Percentiles rank a stretch among this genome's conserved stretches.
Conservation (phyloP, 805 yeast species). For the Starmerella sp. region DNA sequence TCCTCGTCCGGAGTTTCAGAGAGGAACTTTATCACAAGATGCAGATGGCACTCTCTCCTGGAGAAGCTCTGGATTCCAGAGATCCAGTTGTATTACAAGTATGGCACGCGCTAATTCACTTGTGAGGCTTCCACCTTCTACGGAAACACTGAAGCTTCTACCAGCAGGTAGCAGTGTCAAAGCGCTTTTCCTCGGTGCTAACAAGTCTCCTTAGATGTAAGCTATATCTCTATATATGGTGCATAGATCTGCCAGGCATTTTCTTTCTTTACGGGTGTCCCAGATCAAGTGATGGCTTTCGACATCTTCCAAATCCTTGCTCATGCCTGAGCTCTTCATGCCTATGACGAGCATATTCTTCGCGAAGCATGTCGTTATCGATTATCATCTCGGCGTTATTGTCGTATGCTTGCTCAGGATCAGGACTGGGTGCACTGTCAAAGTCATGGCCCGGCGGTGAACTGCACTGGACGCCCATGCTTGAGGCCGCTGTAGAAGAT, state of each 20-base stretch:
- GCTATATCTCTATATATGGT: background rate
- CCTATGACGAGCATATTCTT: background rate
- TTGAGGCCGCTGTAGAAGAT: background rate
- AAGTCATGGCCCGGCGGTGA: background rate
- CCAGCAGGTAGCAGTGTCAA: conserved; percentile 17
- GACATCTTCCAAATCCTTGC: background rate
- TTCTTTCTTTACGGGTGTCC: background rate
- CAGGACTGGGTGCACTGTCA: background rate
- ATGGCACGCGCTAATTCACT: conserved; percentile 40
- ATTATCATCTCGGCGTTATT: background rate
- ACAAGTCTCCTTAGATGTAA: background rate
- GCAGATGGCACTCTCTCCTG: conserved; percentile 29
- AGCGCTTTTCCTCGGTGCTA: conserved; percentile 15
- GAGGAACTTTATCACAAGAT: conserved; percentile 32
- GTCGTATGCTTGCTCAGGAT: background rate
- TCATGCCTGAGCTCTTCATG: background rate
- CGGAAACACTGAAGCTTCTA: conserved; percentile 2
- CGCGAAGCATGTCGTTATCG: background rate
- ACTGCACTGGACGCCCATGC: background rate
- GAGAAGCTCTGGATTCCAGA: conserved; percentile 39
- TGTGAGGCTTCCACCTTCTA: conserved; percentile 34
- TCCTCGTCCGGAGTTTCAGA: conserved; percentile 42
- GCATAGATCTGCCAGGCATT: background rate
- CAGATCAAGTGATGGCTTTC: too few relatives aligned
- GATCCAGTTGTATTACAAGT: conserved; percentile 41